Conservation (phyloP, 2,329 filamentous ascomycete species). For the Ramularia collo-cygni region DNA sequence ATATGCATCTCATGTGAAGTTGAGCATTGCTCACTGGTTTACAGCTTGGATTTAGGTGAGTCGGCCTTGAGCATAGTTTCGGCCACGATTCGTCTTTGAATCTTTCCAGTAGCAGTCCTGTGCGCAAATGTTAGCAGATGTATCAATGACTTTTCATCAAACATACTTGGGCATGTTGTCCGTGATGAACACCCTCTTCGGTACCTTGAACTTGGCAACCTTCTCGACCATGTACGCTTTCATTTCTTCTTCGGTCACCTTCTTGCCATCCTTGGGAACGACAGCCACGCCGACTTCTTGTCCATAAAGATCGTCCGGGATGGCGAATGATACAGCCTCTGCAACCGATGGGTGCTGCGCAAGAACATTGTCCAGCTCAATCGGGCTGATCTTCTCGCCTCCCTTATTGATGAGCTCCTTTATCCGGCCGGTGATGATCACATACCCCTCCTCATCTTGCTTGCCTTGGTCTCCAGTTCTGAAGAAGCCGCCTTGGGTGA, state of each 20-base stretch:
- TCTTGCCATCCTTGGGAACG: conserved; percentile 60
- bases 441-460: conserved; percentile 70
- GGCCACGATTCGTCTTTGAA: conserved; percentile 78
- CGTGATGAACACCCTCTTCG: conserved; percentile 79
- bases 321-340: conserved; percentile 77
- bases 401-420: conserved; percentile 91
- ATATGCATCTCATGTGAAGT: too few relatives aligned
- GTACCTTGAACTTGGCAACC: conserved; percentile 77
- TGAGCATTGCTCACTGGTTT: conserved; percentile 1
- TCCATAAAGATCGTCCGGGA: conserved; percentile 75
- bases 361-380: conserved; percentile 78
- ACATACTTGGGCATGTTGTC: conserved; percentile 67
- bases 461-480: conserved; percentile 82
- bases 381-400: conserved; percentile 83
- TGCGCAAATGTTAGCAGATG: not conserved
- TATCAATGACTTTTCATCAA: not conserved
- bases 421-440: conserved; percentile 83
- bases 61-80: conserved; percentile 66
- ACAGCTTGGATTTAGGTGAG: conserved; percentile 12
- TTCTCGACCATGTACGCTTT: conserved; percentile 62
- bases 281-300: conserved; percentile 75
- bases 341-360: conserved; percentile 64
- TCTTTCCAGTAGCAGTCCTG: conserved; percentile 71
- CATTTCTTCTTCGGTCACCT: conserved; percentile 51
- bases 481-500: conserved; percentile 73